Conservation (phyloP, 2,329 filamentous ascomycete genomes). For the Fusarium drepaniforme region DNA sequence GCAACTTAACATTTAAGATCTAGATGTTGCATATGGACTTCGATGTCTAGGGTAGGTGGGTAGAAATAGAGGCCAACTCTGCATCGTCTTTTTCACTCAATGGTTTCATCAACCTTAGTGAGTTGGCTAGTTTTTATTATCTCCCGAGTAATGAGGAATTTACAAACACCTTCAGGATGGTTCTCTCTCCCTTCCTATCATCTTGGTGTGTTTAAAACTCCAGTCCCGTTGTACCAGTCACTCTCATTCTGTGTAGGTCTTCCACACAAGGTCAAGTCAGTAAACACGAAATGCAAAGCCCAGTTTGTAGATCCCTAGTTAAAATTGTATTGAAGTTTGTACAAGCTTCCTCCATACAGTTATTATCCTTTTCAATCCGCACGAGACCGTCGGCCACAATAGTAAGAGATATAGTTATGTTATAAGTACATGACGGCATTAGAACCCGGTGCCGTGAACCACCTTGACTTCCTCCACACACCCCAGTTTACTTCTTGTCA, state of each 20-base stretch:
- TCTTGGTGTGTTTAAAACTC: not conserved
- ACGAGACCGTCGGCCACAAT: no score
- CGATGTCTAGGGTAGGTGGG: not conserved
- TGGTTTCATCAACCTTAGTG: not conserved
- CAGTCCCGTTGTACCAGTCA: constrained; percentile 22
- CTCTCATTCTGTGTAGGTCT: constrained; percentile 3
- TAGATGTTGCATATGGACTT: not conserved
- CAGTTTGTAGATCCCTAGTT: not conserved
- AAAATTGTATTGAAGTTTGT: not conserved
- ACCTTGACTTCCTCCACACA: not conserved
- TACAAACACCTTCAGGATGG: not conserved
- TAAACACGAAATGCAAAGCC: not conserved
- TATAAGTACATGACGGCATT: no score
- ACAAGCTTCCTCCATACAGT: not conserved
- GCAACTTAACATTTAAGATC: not conserved
- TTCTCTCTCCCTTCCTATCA: not conserved
- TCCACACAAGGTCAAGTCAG: not conserved
- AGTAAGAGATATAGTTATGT: no score
- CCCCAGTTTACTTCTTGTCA: not conserved
- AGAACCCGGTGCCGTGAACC: no score
- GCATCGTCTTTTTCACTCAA: not conserved
- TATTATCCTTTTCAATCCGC: no score
- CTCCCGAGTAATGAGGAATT: not conserved
- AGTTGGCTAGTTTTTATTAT: not conserved
- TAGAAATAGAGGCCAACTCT: not conserved